Evolutionary conservation across 768 basidiomycete genomes (phyloP).

Genomic region (Leccinum subgranulosum): DNA sequence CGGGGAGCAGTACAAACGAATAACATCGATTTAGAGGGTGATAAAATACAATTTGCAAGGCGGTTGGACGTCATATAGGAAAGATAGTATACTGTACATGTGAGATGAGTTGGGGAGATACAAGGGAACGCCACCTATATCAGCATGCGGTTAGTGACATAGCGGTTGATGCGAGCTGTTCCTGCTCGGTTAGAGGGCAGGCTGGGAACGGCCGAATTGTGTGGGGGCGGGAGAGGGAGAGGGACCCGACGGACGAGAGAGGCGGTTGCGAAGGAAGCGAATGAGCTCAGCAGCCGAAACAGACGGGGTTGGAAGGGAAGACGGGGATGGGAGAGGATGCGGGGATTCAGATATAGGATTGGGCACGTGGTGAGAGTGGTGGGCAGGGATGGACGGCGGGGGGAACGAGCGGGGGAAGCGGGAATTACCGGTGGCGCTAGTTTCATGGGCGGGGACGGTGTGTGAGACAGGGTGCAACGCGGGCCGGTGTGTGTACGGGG

Average conservation of each 20-base stretch:
- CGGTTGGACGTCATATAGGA: not conserved
- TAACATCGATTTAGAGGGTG: not conserved
- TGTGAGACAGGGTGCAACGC: slow-evolving; percentile 7
- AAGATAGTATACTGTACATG: not conserved
- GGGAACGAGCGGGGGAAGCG: slow-evolving; percentile 18
- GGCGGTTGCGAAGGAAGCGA: not conserved
- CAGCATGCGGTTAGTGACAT: not conserved
- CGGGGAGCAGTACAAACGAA: not conserved
- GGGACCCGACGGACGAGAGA: not conserved
- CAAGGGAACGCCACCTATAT: not conserved
- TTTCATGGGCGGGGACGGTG: slow-evolving; percentile 8
- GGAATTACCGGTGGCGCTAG: slow-evolving; percentile 27
- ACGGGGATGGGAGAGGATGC: not conserved
- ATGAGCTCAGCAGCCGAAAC: slow-evolving; percentile 6
- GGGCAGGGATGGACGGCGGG: slow-evolving; percentile 9
- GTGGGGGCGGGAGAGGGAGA: not conserved
- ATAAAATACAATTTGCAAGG: not conserved
- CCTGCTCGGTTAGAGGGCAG: slow-evolving; percentile 9
- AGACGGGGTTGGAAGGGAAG: not conserved
- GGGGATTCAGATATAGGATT: slow-evolving; percentile 3
- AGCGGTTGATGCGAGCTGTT: not conserved
- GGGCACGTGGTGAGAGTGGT: slow-evolving; percentile 7
- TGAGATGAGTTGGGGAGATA: not conserved
- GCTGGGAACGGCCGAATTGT: not conserved
- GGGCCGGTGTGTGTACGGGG: slow-evolving; percentile 11